These are phyloP conservation scores for Cornus suecica DNA, from an alignment of 148 eudicot genomes.

Conservation along the genomic window DNA sequence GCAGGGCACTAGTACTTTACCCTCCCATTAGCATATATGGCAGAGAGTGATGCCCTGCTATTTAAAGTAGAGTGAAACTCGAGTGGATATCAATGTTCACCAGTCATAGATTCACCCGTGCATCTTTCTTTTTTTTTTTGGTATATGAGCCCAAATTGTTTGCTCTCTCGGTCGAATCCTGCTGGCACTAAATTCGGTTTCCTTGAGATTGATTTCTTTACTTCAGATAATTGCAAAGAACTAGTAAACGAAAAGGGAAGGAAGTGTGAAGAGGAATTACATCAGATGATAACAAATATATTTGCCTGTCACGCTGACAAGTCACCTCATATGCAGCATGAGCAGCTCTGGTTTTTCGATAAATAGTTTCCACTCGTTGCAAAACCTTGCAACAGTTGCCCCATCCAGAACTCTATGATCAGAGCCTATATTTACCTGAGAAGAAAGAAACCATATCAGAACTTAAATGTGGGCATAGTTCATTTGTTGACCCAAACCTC, in stretches of 20 bases:
- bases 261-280: not conserved
- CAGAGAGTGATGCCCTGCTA: too few species aligned
- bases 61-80: too few species aligned
- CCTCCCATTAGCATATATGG: too few species aligned
- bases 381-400: constrained; percentile 84
- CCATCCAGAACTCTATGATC: constrained; percentile 96
- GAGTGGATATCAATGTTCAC: too few species aligned
- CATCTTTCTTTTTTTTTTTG: too few species aligned
- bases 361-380: constrained; percentile 85
- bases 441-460: not conserved
- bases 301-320: not conserved
- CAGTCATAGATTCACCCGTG: too few species aligned
- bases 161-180: not conserved
- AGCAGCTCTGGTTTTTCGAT: constrained; percentile 82
- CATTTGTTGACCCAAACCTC: not conserved
- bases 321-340: constrained; percentile 71
- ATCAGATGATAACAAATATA: not conserved
- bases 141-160: too few species aligned
- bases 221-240: not conserved
- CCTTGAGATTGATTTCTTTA: not conserved
- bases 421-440: constrained; percentile 83
- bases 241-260: not conserved
- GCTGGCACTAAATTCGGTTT: not conserved
- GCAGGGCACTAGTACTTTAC: too few species aligned
- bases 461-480: not conserved